Conservation (phyloP, 441 rosid genomes). For the Brassica balearica region DNA sequence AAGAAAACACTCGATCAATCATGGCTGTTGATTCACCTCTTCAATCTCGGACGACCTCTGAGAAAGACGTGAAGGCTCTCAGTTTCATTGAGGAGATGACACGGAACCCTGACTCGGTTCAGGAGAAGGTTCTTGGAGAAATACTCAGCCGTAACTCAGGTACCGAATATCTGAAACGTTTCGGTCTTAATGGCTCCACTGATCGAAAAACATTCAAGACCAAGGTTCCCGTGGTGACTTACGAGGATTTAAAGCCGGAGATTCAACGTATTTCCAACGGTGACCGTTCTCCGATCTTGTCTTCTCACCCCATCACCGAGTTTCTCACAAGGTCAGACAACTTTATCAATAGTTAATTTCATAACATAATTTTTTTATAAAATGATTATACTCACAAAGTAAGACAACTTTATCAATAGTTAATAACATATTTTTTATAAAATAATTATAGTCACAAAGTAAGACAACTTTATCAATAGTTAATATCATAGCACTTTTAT, state of each 20-base stretch:
- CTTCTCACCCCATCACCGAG: constrained; percentile 67
- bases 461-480: background rate
- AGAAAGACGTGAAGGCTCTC: constrained; percentile 61
- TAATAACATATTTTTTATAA: background rate
- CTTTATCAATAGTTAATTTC: background rate
- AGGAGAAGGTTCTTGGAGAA: constrained; percentile 54
- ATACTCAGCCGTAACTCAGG: constrained; percentile 55
- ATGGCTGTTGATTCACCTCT: constrained; percentile 61
- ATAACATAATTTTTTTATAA: background rate
- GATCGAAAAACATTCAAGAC: constrained; percentile 61
- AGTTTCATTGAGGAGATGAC: constrained; percentile 69
- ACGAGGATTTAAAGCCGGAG: constrained; percentile 65
- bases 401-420: background rate
- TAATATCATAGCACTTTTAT: background rate
- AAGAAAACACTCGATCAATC: constrained; percentile 1
- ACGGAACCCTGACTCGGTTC: constrained; percentile 52
- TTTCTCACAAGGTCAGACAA: constrained; percentile 67
- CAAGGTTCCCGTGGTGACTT: constrained; percentile 60
- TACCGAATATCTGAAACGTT: constrained; percentile 65
- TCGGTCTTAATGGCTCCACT: constrained; percentile 50
- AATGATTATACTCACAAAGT: constrained; percentile 53
- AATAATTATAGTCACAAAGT: constrained; percentile 53
- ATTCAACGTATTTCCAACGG: constrained; percentile 77
- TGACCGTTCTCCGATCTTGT: constrained; percentile 67
- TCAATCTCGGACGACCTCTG: constrained; percentile 48